A percentile compares a stretch with the other conserved stretches of the same genome.
Evolutionary conservation across 2,329 filamentous ascomycete genomes (phyloP).

Genomic region (Westerdykella aurantiaca): DNA sequence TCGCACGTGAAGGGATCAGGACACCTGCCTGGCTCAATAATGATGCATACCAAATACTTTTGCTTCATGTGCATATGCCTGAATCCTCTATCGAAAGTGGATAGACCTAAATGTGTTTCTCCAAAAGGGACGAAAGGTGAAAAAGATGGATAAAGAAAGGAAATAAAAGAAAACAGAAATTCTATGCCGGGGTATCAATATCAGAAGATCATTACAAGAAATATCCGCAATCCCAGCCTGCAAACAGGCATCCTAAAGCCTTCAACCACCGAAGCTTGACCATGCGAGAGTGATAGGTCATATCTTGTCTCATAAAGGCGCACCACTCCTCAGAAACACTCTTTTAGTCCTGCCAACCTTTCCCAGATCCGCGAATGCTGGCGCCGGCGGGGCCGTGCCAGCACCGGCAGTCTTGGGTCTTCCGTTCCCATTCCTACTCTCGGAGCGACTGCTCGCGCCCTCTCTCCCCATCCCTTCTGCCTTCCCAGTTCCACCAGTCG

Average conservation of each 20-base stretch:
- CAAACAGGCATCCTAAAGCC: background rate
- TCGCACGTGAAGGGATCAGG: too few species aligned
- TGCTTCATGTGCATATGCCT: too few species aligned
- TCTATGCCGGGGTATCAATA: constrained; percentile 4
- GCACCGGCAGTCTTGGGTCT: constrained; percentile 5
- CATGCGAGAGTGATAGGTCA: too few species aligned
- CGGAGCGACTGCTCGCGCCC: constrained; percentile 22
- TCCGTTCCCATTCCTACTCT: constrained; percentile 19
- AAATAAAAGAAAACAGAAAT: constrained; percentile 1
- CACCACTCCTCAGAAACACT: constrained; percentile 51
- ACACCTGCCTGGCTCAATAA: too few species aligned
- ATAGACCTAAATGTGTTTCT: too few species aligned
- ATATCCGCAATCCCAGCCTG: background rate
- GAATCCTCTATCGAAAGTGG: too few species aligned
- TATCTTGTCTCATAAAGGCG: background rate
- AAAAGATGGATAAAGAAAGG: background rate
- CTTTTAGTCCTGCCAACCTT: constrained; percentile 68
- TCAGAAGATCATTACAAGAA: background rate
- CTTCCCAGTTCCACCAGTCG: constrained; percentile 6
- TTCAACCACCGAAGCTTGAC: background rate
- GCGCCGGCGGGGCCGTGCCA: constrained; percentile 13
- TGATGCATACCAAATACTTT: too few species aligned
- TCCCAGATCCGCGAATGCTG: constrained; percentile 62
- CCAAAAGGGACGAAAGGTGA: background rate
- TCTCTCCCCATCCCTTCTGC: constrained; percentile 8